Evolutionary conservation across 768 basidiomycete genomes (phyloP), one percentile per base, ranked within the genome.

Genomic region (Sarcodon aspratus): DNA sequence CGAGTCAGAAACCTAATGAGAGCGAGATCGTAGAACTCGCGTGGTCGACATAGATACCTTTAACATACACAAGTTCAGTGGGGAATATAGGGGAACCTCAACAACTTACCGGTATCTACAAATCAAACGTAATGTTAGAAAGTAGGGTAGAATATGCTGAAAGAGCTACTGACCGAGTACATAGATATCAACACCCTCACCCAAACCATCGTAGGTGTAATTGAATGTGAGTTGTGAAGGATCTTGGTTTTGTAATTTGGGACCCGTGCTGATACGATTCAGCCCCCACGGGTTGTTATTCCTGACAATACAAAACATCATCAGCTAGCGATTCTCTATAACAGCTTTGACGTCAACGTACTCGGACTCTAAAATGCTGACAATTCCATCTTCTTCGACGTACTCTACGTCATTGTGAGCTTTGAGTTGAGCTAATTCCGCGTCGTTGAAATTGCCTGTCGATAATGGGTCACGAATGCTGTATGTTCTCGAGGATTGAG

Each of bases 121-220:
- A 47, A 73, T 57, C 45, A 73, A 53, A 50, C 69, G 73, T 51
- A 74, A 62, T 52, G 68, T 67, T 34, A 67, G 67, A n/a, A n/a
- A n/a, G n/a, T n/a, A n/a, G n/a, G n/a, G n/a, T n/a, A n/a, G n/a
- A n/a, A n/a, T n/a, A n/a, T n/a, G n/a, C n/a, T n/a, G n/a, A n/a
- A n/a, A n/a, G n/a, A n/a, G n/a, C n/a, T n/a, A n/a, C n/a, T n/a
- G n/a, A n/a, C n/a, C n/a, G n/a, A n/a, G n/a, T n/a, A n/a, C n/a
- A n/a, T n/a, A n/a, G n/a, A n/a, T n/a, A n/a, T n/a, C n/a, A n/a
- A 64, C 67, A 27, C 50, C 40, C 18, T 67, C n/a, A n/a, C n/a
- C 67, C 31, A 60, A 46, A 34, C 47, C 47, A 43, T 66, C 60
- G 52, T 63, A 70, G 6, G 54, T 62, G 50, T 57, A 57, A 40